Evolutionary conservation across 768 basidiomycete species (phyloP).

Genomic region (Goffeauzyma gilvescens): DNA sequence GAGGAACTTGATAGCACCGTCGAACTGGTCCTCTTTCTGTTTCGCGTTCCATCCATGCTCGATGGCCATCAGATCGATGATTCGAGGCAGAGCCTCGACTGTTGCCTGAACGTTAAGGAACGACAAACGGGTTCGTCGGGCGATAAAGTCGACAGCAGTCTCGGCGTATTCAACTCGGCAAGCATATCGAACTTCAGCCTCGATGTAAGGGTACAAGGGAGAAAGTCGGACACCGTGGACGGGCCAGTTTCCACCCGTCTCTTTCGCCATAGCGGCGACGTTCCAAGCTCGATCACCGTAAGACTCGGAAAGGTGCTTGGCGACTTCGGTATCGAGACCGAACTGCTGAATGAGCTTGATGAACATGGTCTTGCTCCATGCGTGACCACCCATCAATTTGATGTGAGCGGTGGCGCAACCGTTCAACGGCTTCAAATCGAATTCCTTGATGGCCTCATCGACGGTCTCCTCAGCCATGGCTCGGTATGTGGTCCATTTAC

Average conservation of each 20-base stretch:
- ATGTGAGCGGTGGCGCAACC: slow-evolving; percentile 62
- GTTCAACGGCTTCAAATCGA: slow-evolving; percentile 43
- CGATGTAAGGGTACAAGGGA: slow-evolving; percentile 65
- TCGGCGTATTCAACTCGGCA: slow-evolving; percentile 75
- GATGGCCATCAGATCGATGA: slow-evolving; percentile 76
- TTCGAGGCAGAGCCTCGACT: slow-evolving; percentile 59
- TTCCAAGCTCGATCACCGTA: slow-evolving; percentile 97
- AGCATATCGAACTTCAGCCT: slow-evolving; percentile 82
- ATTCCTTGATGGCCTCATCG: slow-evolving; percentile 63
- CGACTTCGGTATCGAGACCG: slow-evolving; percentile 76
- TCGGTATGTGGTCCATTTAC: slow-evolving; percentile 93
- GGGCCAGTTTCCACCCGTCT: slow-evolving; percentile 63
- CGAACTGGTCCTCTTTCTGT: slow-evolving; percentile 44
- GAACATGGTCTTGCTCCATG: slow-evolving; percentile 91
- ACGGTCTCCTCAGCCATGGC: slow-evolving; percentile 93
- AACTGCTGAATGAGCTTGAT: slow-evolving; percentile 85
- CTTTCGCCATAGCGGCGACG: slow-evolving; percentile 58
- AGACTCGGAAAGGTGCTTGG: slow-evolving; percentile 75
- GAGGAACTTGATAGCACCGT: slow-evolving; percentile 49
- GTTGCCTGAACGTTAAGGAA: slow-evolving; percentile 83
- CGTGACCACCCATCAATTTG: slow-evolving; percentile 75
- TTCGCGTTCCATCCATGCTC: slow-evolving; percentile 59
- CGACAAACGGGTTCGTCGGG: slow-evolving; percentile 74
- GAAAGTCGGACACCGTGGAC: slow-evolving; percentile 58
- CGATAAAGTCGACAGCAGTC: slow-evolving; percentile 81